phyloP scores from a whole-genome alignment of 352 stramenopile genomes.

The Blastocystis sp. region DNA sequence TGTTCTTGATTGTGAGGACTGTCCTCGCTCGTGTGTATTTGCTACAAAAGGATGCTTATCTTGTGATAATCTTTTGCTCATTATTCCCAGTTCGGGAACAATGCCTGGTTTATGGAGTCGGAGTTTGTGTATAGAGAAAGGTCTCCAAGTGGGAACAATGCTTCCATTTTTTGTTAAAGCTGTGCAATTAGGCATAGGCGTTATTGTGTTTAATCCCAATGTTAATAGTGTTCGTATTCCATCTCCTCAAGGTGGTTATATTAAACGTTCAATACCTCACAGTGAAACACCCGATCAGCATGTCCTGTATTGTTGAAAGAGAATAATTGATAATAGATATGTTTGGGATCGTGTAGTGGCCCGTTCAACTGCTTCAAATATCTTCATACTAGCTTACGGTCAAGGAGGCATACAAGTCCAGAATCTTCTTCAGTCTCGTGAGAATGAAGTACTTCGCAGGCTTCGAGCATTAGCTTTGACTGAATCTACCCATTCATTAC shows the following conservation, averaged over 20 bases:
- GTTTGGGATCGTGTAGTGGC: constrained; percentile 81
- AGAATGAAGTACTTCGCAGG: constrained; percentile 80
- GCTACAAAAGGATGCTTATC: constrained; percentile 54
- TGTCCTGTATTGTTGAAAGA: constrained; percentile 75
- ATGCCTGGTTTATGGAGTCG: constrained; percentile 82
- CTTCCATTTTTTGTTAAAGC: constrained; percentile 83
- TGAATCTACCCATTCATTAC: constrained; percentile 76
- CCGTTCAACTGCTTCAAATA: constrained; percentile 74
- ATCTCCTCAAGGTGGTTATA: background rate
- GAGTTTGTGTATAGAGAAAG: constrained; percentile 79
- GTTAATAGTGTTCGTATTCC: constrained; percentile 74
- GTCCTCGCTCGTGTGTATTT: constrained; percentile 34
- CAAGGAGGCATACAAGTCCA: constrained; percentile 83
- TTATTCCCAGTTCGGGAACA: constrained; percentile 78
- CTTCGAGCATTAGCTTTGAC: constrained; percentile 82
- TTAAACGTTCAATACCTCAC: constrained; percentile 77
- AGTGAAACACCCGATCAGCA: constrained; percentile 81
- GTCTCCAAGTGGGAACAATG: constrained; percentile 77
- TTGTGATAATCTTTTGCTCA: constrained; percentile 75
- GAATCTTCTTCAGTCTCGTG: constrained; percentile 81
- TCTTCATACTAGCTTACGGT: constrained; percentile 83
- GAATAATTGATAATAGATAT: background rate
- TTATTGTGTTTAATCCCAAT: constrained; percentile 83
- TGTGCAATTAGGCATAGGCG: constrained; percentile 79
- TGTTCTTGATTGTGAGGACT: constrained; percentile 18